These are phyloP conservation scores for Cryptococcus sp. DNA, from an alignment of 1,284 basidiomycete species.

Conservation along the genomic window DNA sequence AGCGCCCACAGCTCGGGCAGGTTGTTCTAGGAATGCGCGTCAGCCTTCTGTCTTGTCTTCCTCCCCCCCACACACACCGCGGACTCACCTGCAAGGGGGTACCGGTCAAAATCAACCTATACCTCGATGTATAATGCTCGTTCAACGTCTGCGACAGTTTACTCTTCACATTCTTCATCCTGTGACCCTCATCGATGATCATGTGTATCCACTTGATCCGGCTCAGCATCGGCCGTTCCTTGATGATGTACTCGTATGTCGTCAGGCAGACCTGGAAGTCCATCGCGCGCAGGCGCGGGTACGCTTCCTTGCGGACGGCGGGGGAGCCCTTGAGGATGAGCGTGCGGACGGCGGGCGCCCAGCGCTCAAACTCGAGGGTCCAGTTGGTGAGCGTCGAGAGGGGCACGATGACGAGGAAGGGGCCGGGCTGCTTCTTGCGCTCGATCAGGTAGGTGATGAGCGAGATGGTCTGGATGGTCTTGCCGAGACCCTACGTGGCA, in stretches of 20 bases:
- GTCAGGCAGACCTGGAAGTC: constrained; percentile 95
- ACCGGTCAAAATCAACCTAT: constrained; percentile 94
- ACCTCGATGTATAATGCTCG: constrained; percentile 87
- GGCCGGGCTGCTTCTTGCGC: constrained; percentile 82
- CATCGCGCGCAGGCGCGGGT: constrained; percentile 42
- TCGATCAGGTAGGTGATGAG: constrained; percentile 96
- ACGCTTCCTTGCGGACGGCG: constrained; percentile 47
- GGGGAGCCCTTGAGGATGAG: constrained; percentile 95
- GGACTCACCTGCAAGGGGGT: constrained; percentile 78
- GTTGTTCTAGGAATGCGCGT: constrained; percentile 64
- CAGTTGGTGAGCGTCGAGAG: constrained; percentile 98
- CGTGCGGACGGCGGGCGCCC: constrained; percentile 84
- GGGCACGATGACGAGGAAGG: constrained; percentile 96
- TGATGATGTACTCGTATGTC: constrained; percentile 99
- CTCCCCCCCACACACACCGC: background rate
- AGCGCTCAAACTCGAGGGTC: constrained; percentile 94
- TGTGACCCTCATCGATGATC: constrained; percentile 99
- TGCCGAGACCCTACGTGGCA: constrained; percentile 75
- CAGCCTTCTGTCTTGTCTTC: constrained; percentile 5
- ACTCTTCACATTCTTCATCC: constrained; percentile 98
- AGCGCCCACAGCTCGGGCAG: constrained; percentile 97
- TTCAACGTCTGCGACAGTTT: constrained; percentile 92
- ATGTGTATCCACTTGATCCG: constrained; percentile 98
- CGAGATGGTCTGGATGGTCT: constrained; percentile 94
- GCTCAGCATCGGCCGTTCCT: constrained; percentile 83